phyloP scores from a whole-genome alignment of 1,139 yeast species.

The Zygoascus hellenicus region DNA sequence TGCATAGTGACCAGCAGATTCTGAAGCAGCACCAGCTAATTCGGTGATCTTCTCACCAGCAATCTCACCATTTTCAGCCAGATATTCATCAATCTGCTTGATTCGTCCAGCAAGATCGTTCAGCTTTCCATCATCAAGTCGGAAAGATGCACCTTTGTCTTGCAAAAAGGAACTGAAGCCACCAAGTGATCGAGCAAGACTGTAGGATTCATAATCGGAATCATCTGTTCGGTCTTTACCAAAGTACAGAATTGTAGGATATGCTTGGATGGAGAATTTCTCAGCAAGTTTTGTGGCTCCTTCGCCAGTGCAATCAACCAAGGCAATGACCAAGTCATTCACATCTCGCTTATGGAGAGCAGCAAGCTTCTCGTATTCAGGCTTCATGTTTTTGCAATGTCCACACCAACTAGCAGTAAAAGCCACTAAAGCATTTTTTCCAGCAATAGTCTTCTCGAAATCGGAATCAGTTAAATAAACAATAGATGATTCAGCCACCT shows the following conservation, averaged over 20 bases:
- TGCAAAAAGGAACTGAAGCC: slow-evolving; percentile 49
- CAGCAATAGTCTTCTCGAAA: slow-evolving; percentile 25
- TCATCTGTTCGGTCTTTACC: slow-evolving; percentile 17
- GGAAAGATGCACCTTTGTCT: slow-evolving; percentile 44
- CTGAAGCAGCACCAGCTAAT: slow-evolving; percentile 21
- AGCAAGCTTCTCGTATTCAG: slow-evolving; percentile 57
- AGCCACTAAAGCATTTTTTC: slow-evolving; percentile 31
- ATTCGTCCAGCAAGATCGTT: slow-evolving; percentile 51
- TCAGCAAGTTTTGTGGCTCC: slow-evolving; percentile 40
- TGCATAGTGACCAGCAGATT: slow-evolving; percentile 26
- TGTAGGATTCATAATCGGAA: slow-evolving; percentile 33
- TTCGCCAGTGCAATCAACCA: slow-evolving; percentile 43
- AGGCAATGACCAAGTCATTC: slow-evolving; percentile 45
- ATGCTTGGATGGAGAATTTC: slow-evolving; percentile 41
- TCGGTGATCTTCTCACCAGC: slow-evolving; percentile 21
- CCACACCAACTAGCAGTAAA: slow-evolving; percentile 79
- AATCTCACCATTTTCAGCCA: slow-evolving; percentile 15
- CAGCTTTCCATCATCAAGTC: slow-evolving; percentile 51
- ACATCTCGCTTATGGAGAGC: slow-evolving; percentile 41
- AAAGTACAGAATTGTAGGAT: slow-evolving; percentile 53
- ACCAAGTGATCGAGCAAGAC: slow-evolving; percentile 41
- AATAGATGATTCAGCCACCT: slow-evolving; percentile 22
- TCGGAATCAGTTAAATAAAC: slow-evolving; percentile 37
- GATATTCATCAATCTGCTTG: slow-evolving; percentile 37
- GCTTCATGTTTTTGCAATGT: slow-evolving; percentile 65